Evolutionary conservation across 1,284 basidiomycete species (phyloP), one percentile per base, ranked within the genome.

Genomic region (Sanguinoderma infundibulare): DNA sequence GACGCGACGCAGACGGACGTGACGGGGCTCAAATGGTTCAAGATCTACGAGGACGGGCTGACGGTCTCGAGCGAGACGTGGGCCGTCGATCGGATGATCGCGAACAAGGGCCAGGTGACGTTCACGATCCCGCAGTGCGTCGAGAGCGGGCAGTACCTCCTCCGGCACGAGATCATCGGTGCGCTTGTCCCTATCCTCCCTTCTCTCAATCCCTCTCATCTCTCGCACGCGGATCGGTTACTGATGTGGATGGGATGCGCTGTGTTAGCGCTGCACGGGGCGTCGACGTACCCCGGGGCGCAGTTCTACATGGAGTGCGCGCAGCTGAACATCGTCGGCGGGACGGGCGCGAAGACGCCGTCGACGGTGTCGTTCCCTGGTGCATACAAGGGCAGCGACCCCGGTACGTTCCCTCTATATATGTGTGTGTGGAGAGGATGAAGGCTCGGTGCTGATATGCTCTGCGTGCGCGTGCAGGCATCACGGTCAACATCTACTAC

Each of bases 291-390:
- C 67, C 82, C 82, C 28, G 83, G 83, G 40, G 83, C 84, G 38
- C 83, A 85, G 63, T 74, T 85, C 69, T 83, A 83, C 79, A 81
- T 83, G 81, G 80, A 82, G 68, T 83, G 81, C 56, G 81, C 81
- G 14, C 82, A 83, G 66, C 70, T 84, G 57, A 66, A 79, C 57
- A 77, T 85, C 57, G 82, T 80, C 12, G 82, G 82, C 20, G 81
- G 83, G 7, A 77, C 65, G 49, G 81, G 82, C 24, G 78, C 68
- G 59, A 75, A 78, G 14, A 70, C 69, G 8, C 82, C 82, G 3
- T 73, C 79, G 12, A 82, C 80, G 15, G 82, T 83, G 35, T 78
- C 75, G 60, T 83, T 85, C 78, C 82, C 82, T 3, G 82, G 83
- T 49, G 80, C 80, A 0, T 82, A 83, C 70, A 64, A 67, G 22